These are phyloP conservation scores for Effrenium voratum DNA, from an alignment of 73 alveolate species.

Conservation along the genomic window DNA sequence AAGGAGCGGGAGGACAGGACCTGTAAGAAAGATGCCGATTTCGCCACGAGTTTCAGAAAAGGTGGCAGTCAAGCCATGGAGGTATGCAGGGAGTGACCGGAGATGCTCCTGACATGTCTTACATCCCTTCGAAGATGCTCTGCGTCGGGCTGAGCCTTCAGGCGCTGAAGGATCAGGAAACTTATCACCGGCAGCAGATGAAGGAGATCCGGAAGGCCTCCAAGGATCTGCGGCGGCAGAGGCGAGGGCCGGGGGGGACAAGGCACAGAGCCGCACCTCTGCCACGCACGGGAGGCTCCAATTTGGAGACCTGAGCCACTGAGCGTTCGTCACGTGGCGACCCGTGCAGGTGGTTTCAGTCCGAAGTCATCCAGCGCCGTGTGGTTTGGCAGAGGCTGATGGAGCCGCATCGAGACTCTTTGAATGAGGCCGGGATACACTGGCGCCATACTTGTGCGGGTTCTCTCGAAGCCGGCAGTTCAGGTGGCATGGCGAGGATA, in stretches of 20 bases:
- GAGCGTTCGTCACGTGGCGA: not conserved
- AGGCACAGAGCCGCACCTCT: no score
- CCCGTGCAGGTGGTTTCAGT: conserved; percentile 37
- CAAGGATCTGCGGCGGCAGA: conserved; percentile 47
- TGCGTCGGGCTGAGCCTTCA: not conserved
- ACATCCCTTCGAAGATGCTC: no score
- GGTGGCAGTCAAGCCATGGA: no score
- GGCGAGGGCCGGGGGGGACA: not conserved
- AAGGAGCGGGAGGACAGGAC: conserved; percentile 75
- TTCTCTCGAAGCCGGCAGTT: no score
- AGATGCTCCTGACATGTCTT: no score
- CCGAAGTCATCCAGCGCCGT: conserved; percentile 59
- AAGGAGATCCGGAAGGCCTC: conserved; percentile 65
- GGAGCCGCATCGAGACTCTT: conserved; percentile 85
- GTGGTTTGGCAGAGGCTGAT: conserved; percentile 78
- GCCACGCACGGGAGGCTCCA: not conserved
- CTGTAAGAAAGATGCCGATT: not conserved
- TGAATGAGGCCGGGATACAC: conserved; percentile 71
- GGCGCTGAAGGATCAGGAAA: conserved; percentile 57
- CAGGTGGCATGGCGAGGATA: no score
- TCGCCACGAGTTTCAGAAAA: no score
- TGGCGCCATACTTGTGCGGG: no score
- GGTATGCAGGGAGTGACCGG: no score
- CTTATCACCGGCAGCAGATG: conserved; percentile 59
- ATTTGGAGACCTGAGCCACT: not conserved